Evolutionary conservation across 106 monocot species (phyloP).

Genomic region (Acanthochlamys bracteata): DNA sequence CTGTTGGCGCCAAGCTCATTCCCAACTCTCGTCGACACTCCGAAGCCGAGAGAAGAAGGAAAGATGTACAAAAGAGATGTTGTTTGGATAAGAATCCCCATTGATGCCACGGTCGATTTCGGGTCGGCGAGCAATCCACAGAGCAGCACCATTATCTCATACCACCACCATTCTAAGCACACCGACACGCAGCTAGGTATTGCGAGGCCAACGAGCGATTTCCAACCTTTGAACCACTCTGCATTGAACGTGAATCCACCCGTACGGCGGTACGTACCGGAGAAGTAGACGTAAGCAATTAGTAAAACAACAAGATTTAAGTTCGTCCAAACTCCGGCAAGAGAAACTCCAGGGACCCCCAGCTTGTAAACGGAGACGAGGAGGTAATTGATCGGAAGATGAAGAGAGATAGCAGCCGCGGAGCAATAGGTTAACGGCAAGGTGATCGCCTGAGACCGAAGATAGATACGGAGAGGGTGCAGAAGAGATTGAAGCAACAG

Average conservation of each 20-base stretch:
- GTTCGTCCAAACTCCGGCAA: slow-evolving; percentile 50
- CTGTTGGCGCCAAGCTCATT: slow-evolving; percentile 58
- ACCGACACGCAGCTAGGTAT: slow-evolving; percentile 86
- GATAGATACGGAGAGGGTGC: slow-evolving; percentile 69
- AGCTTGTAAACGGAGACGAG: slow-evolving; percentile 48
- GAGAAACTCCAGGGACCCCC: slow-evolving; percentile 61
- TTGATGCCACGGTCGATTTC: slow-evolving; percentile 57
- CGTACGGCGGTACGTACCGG: slow-evolving; percentile 32
- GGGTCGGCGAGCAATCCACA: slow-evolving; percentile 55
- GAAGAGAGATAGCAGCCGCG: slow-evolving; percentile 33
- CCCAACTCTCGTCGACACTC: slow-evolving; percentile 45
- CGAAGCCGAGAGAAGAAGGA: slow-evolving; percentile 44
- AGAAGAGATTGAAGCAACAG: slow-evolving; percentile 61
- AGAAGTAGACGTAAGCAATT: slow-evolving; percentile 44
- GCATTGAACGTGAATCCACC: slow-evolving; percentile 15
- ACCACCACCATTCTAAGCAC: slow-evolving; percentile 99
- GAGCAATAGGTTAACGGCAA: slow-evolving; percentile 60
- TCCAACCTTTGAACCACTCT: slow-evolving; percentile 50
- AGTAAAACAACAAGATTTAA: slow-evolving; percentile 49
- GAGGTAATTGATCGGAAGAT: slow-evolving; percentile 68
- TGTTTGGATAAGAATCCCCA: slow-evolving; percentile 43
- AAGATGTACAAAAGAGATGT: slow-evolving; percentile 57
- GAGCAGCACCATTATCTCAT: slow-evolving; percentile 88
- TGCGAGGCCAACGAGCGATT: slow-evolving; percentile 50
- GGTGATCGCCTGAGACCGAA: slow-evolving; percentile 70